Evolutionary conservation across 2,329 filamentous ascomycete genomes (phyloP).

Genomic region (Microsporum audouinii): DNA sequence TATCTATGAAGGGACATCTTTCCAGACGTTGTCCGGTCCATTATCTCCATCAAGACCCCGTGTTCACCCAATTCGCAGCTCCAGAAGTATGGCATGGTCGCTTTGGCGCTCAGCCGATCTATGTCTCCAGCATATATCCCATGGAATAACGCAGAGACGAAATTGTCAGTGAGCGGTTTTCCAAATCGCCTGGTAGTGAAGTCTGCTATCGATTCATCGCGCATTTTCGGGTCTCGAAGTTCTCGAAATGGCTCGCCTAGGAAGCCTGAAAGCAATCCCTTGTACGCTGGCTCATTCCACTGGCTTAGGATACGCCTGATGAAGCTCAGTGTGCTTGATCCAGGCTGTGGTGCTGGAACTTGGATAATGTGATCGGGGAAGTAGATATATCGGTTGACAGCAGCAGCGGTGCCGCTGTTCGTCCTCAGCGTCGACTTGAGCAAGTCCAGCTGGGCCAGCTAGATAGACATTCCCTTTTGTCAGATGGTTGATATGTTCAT

Average conservation of each 20-base stretch:
- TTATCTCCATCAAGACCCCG: neutral
- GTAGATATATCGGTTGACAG: conserved; percentile 67
- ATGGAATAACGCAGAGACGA: conserved; percentile 65
- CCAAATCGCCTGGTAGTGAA: conserved; percentile 50
- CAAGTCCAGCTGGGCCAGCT: conserved; percentile 30
- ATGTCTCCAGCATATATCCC: conserved; percentile 91
- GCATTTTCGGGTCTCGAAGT: conserved; percentile 45
- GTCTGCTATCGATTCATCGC: conserved; percentile 62
- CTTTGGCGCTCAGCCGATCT: conserved; percentile 62
- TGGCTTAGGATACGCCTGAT: conserved; percentile 26
- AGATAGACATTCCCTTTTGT: conserved; percentile 24
- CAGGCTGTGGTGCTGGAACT: conserved; percentile 39
- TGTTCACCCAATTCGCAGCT: conserved; percentile 17
- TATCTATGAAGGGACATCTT: neutral
- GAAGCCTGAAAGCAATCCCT: conserved; percentile 32
- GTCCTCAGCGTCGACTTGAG: conserved; percentile 46
- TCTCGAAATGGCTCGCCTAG: conserved; percentile 58
- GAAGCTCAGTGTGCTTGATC: conserved; percentile 19
- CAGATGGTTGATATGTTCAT: neutral
- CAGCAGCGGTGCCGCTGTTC: conserved; percentile 39
- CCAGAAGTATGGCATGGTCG: conserved; percentile 44
- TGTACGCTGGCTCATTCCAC: conserved; percentile 46
- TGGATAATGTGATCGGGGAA: conserved; percentile 71
- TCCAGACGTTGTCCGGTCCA: neutral
- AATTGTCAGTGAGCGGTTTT: conserved; percentile 52